Percentiles rank a stretch among this genome's conserved stretches.
phyloP scores from a whole-genome alignment of 2,329 filamentous ascomycete genomes.

The Aspergillus hortae region DNA sequence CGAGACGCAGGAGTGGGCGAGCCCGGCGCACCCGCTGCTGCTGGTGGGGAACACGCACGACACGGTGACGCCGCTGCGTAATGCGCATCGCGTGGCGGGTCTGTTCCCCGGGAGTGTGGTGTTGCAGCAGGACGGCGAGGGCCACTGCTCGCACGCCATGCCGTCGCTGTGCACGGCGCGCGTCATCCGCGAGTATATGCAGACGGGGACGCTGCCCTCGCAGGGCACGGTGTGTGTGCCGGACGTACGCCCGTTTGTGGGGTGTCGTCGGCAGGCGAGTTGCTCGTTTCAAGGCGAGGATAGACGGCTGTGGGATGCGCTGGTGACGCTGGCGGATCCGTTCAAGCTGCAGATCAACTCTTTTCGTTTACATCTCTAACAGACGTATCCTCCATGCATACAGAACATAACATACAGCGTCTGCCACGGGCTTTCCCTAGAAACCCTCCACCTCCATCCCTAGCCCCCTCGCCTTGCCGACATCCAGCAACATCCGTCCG shows the following conservation, averaged over 20 bases:
- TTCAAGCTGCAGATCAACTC: neutral
- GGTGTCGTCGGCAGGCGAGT: neutral
- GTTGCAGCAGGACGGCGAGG: neutral
- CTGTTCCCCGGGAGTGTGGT: neutral
- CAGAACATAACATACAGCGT: neutral
- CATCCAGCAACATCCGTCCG: slow-evolving; percentile 38
- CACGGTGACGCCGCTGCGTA: neutral
- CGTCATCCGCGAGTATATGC: neutral
- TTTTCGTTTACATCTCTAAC: neutral
- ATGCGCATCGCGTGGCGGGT: neutral
- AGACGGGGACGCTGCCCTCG: neutral
- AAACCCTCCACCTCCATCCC: slow-evolving; percentile 38
- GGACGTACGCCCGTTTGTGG: neutral
- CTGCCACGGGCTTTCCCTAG: slow-evolving; percentile 12
- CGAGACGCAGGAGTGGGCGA: neutral
- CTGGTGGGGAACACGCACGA: neutral
- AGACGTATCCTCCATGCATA: neutral
- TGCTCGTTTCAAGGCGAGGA: neutral
- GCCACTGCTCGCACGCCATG: neutral
- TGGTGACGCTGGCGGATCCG: neutral
- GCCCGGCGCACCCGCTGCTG: neutral
- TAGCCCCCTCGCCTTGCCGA: slow-evolving; percentile 30
- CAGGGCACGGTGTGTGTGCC: neutral
- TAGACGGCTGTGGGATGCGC: neutral
- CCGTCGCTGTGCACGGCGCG: neutral